A percentile compares a stretch with the other conserved stretches of the same genome.
Evolutionary conservation across 2,329 filamentous ascomycete genomes (phyloP).

Genomic region (Parascedosporium putredinis): DNA sequence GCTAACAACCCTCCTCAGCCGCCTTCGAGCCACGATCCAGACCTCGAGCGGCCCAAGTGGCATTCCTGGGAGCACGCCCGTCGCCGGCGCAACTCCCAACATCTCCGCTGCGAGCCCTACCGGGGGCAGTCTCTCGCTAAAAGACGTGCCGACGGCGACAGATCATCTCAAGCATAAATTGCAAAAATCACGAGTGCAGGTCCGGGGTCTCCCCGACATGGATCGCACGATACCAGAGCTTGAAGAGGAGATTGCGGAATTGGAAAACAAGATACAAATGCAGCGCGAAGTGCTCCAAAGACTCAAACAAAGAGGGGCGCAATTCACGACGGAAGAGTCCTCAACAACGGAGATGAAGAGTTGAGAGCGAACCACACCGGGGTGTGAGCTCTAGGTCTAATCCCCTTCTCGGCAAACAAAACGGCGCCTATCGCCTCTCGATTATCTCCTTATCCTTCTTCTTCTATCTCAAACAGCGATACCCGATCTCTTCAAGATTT

Average conservation of each 20-base stretch:
- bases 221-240: constrained; percentile 57
- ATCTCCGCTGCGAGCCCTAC: constrained; percentile 9
- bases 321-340: constrained; percentile 23
- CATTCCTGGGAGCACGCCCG: constrained; percentile 20
- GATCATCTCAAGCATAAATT: constrained; percentile 75
- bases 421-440: no score
- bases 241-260: constrained; percentile 55
- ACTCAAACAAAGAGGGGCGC: constrained; percentile 40
- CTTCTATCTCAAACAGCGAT: constrained; percentile 7
- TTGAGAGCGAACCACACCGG: background rate
- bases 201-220: constrained; percentile 60
- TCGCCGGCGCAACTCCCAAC: constrained; percentile 17
- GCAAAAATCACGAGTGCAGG: constrained; percentile 60
- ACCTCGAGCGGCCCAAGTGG: constrained; percentile 27
- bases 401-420: background rate
- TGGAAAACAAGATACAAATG: constrained; percentile 52
- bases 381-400: background rate
- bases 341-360: constrained; percentile 6
- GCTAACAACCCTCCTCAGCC: constrained; percentile 66
- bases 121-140: constrained; percentile 36
- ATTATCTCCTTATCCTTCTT: no score
- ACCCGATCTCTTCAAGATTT: constrained; percentile 1
- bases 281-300: constrained; percentile 49
- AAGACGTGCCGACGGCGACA: constrained; percentile 70
- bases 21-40: constrained; percentile 48